Evolutionary conservation across 148 eudicot genomes (phyloP), one percentile per base, ranked within the genome.

Genomic region (Persicaria maculosa): DNA sequence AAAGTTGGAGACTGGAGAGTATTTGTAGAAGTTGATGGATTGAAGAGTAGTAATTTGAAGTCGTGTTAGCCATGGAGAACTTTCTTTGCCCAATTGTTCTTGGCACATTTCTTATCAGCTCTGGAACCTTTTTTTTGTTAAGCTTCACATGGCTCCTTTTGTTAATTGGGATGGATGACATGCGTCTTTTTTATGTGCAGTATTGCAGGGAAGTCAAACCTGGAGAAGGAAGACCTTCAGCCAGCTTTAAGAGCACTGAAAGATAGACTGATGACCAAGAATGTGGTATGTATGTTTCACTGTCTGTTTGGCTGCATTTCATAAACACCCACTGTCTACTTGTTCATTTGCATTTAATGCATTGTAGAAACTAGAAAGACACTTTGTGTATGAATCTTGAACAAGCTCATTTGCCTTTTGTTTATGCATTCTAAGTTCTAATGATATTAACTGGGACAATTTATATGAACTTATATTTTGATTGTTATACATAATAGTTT

Each of bases 261-360:
- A 83, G 98, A 95, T 78, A 88, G 93, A 87, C 87, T 95, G 16
- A 95, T 95, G 98, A 90, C 96, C 72, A 95, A 95, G 88, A 95
- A 95, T 80, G 98, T 95, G 98, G 98, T 94, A 91, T 75, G 98
- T 80, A 76, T 77, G 53, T n/a, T 48, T 16, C 47, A 70, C 36
- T 31, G 40, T 31, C 40, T 50, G 16, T 31, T 31, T 31, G 40
- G 40, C 40, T 31, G 40, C 40, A 31, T 31, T 31, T 31, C 40
- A 31, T 31, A 31, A 31, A 31, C 40, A 31, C 40, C 2, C 40
- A 31, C 40, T 9, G 52, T 1, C 17, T 12, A 5, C 3, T 43
- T 65, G 70, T 65, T 43, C 46, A 36, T 20, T 65, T 65, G 4
- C 44, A 59, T 62, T 7, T 7, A 19, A 62, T 25, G 68, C 68